These are phyloP conservation scores for Podila epigama DNA, from an alignment of 192 early-diverging fungal species.

Conservation along the genomic window DNA sequence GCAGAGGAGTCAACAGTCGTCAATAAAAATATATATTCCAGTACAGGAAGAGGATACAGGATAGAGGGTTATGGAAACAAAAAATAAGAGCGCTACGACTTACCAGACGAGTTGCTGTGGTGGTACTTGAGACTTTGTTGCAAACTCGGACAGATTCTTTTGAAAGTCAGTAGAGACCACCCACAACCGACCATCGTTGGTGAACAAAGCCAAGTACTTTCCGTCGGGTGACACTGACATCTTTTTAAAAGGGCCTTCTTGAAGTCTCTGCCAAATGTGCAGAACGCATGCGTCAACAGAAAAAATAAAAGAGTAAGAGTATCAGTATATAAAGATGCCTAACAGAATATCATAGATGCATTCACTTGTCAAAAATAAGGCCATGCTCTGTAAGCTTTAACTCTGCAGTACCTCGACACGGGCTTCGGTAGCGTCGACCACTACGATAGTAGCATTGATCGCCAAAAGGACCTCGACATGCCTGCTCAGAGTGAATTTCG, in stretches of 20 bases:
- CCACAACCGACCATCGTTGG: conserved; percentile 78
- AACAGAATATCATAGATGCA: too few relatives aligned
- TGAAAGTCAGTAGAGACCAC: conserved; percentile 97
- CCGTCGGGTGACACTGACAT: conserved; percentile 96
- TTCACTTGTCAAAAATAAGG: too few relatives aligned
- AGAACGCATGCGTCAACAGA: background rate
- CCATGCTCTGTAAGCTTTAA: background rate
- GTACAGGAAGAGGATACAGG: background rate
- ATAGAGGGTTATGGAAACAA: background rate
- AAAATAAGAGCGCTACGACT: background rate
- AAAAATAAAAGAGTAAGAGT: background rate
- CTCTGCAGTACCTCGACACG: conserved; percentile 75
- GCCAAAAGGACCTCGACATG: conserved; percentile 92
- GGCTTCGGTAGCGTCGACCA: conserved; percentile 78
- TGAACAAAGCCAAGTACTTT: conserved; percentile 89
- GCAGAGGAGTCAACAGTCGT: background rate
- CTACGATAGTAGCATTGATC: conserved; percentile 77
- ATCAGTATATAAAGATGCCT: too few relatives aligned
- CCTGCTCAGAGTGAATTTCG: conserved; percentile 83
- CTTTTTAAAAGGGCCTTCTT: conserved; percentile 87
- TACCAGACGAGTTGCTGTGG: conserved; percentile 85
- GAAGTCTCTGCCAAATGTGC: conserved; percentile 62
- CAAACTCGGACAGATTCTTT: conserved; percentile 87
- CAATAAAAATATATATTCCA: conserved; percentile 28
- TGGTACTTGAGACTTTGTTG: conserved; percentile 65